Base-by-base conservation (phyloP, 176 grass and related monocot genomes). In the Oryza australiensis region DNA sequence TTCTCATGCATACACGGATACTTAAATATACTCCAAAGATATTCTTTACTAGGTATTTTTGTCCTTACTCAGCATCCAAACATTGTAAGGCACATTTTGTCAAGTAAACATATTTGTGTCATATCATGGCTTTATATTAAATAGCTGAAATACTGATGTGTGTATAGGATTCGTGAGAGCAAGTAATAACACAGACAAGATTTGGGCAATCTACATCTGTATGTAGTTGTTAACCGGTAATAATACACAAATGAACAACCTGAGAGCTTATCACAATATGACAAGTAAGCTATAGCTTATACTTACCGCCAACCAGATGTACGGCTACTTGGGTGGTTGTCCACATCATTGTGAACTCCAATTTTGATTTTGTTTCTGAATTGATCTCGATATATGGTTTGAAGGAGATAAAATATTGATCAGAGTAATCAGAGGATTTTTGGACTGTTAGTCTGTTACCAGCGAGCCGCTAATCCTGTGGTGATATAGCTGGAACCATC, bases 211-310 rank as follows among this genome's bases (percentile, higher is more conserved):
- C 79, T 11, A 40, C 71, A 33, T 69, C 64, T 4, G 62, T 70
- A 34, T 40, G 66, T 62, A 70, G 78, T 63, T 45, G 78, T 57
- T 57, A 34, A 59, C 29, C 8, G 37, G 30, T n/a, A 26, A 76
- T 1, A 51, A 68, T 83, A 74, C 26, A 59, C 20, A 66, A 42
- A 42, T 51, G 20, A 11, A 10, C 82, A 66, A 38, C 5, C 27
- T 11, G 16, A n/a, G 18, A 62, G 83, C 79, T 90, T 90, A 83
- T 79, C 79, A 62, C 18, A 28, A 32, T 49, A 74, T 18, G 84
- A 79, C 68, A 90, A 79, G 24, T 75, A 34, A 41, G 63, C 68
- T 74, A 86, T 86, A 48, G 79, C 74, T 86, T 90, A 82, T 64
- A 40, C 3, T 0, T 55, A 57, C 26, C 8, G 23, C 63, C 88